These are phyloP conservation scores for Mycena sp. DNA, from an alignment of 1,284 basidiomycete genomes.

Conservation along the genomic window DNA sequence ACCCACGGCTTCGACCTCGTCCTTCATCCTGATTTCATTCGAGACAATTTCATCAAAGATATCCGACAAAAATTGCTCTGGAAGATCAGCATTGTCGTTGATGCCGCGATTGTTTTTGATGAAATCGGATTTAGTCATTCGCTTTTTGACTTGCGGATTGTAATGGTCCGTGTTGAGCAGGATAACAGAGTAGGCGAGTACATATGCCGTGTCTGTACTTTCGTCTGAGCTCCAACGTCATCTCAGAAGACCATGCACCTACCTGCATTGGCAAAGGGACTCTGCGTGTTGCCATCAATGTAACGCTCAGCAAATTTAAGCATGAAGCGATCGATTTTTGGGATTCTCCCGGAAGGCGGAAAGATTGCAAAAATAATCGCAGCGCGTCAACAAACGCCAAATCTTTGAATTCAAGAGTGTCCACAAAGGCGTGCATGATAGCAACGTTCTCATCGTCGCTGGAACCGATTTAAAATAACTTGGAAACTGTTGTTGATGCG, in stretches of 20 bases:
- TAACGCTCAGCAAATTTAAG: constrained; percentile 97
- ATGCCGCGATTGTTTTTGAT: constrained; percentile 94
- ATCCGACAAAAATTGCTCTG: constrained; percentile 80
- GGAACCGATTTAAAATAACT: constrained; percentile 18
- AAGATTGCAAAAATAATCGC: constrained; percentile 89
- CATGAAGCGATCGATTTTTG: constrained; percentile 99
- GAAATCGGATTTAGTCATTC: constrained; percentile 93
- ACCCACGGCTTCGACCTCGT: constrained; percentile 80
- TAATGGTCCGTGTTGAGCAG: constrained; percentile 97
- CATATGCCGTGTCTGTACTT: constrained; percentile 84
- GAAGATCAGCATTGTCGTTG: constrained; percentile 89
- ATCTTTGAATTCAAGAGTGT: constrained; percentile 86
- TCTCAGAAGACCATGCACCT: constrained; percentile 32
- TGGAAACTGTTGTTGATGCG: constrained; percentile 25
- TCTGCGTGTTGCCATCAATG: constrained; percentile 85
- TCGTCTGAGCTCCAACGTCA: background rate
- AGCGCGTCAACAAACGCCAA: constrained; percentile 89
- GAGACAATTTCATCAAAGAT: constrained; percentile 91
- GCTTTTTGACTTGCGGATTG: constrained; percentile 91
- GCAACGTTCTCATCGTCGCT: constrained; percentile 90
- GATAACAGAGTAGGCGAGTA: constrained; percentile 93
- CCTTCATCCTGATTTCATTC: constrained; percentile 98
- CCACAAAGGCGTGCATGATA: constrained; percentile 97
- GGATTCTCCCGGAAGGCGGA: constrained; percentile 94
- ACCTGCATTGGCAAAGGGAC: constrained; percentile 88